Evolutionary conservation across 2,329 filamentous ascomycete genomes (phyloP).

Genomic region (Fusarium liriodendri): DNA sequence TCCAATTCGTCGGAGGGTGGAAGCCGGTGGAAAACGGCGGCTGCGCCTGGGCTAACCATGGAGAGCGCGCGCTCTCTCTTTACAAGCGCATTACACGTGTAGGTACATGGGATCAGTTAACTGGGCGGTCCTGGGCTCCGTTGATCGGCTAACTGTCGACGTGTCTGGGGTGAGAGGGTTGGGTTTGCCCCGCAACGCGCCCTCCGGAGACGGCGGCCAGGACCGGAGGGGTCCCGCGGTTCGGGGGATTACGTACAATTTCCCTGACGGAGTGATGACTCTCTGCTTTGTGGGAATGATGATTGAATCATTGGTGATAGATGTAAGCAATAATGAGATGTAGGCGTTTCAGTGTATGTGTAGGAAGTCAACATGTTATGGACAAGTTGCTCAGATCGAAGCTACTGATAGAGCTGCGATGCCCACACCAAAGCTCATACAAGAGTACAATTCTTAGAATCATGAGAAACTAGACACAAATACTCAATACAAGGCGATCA

Average conservation of each 20-base stretch:
- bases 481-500: background rate
- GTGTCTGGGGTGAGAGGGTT: conserved; percentile 3
- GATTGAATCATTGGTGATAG: background rate
- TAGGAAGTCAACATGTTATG: background rate
- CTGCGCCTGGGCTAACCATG: background rate
- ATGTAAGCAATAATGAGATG: background rate
- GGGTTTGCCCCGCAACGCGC: conserved; percentile 28
- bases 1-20: background rate
- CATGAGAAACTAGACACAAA: background rate
- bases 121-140: conserved; percentile 32
- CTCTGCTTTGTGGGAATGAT: background rate
- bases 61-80: background rate
- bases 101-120: conserved; percentile 14
- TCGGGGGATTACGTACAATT: conserved; percentile 1
- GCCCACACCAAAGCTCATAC: background rate
- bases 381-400: background rate
- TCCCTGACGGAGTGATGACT: background rate
- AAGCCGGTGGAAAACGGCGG: conserved; percentile 4
- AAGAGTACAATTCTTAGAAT: background rate
- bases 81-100: conserved; percentile 1
- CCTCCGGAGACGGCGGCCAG: conserved; percentile 32
- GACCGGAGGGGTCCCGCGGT: background rate
- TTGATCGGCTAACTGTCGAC: conserved; percentile 37
- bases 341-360: background rate
- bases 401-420: background rate